Evolutionary conservation across 176 grass and related monocot genomes (phyloP), one percentile per base, ranked within the genome.

Genomic region (Otatea glauca): DNA sequence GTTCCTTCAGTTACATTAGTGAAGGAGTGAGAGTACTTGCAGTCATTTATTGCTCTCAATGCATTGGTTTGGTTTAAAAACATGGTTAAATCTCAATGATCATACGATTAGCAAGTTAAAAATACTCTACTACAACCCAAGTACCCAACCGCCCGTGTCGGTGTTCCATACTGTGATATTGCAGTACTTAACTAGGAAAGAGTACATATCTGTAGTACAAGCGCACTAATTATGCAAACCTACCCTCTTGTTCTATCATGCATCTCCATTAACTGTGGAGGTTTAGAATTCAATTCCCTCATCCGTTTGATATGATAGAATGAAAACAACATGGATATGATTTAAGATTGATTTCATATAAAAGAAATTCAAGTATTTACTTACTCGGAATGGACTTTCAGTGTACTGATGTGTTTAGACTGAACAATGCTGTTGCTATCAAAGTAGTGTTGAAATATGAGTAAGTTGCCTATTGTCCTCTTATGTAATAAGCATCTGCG

Each of bases 201-300:
- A 48, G 50, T 39, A 75, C 63, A 54, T 12, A 34, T n/a, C 4
- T 18, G 65, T 27, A 18, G 81, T 79, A 89, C 75, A 48, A 25
- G 14, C 14, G 75, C 68, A 88, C 60, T 79, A 73, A 84, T 38
- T 73, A 39, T 34, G 18, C 87, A 74, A 12, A 74, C 75, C 75
- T 41, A 79, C 68, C 50, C 9, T 67, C 48, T 15, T 60, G 49
- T 27, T 73, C 20, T 51, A 9, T 63, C 68, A 79, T 55, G 59
- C 81, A 32, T 79, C 68, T 47, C 59, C 75, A 74, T 84, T 80
- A 58, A 58, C 51, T 35, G 13, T 4, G 68, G 45, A 38, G 29
- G 45, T 38, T 78, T 88, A 49, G 68, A 73, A 88, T 73, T 56
- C 13, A 56, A 41, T 60, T 85, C 63, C 62, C 84, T 51, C 66